Percentiles rank a stretch among this genome's conserved stretches.
Conservation (phyloP, 352 stramenopile species). For the Pilasporangium apinafurcum region DNA sequence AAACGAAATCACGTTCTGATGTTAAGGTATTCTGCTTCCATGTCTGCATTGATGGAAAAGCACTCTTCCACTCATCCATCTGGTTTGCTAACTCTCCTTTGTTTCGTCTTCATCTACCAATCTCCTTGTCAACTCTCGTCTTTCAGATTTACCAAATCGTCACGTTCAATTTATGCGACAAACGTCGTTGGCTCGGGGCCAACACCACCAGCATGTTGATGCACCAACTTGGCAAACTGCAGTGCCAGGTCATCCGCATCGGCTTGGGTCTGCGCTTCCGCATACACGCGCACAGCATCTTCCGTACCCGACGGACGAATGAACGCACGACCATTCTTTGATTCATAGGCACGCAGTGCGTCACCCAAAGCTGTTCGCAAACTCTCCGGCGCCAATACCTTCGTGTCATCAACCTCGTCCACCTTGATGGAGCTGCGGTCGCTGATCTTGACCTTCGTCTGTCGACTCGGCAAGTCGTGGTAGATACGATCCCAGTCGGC, state of each 20-base stretch:
- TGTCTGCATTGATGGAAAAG: too few relatives aligned
- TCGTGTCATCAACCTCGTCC: conserved; percentile 62
- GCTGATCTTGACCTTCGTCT: conserved; percentile 82
- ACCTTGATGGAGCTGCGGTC: conserved; percentile 59
- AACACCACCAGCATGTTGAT: conserved; percentile 70
- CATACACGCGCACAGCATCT: conserved; percentile 98
- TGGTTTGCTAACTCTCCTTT: too few relatives aligned
- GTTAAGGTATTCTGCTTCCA: too few relatives aligned
- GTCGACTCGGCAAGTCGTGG: conserved; percentile 89
- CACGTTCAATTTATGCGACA: conserved; percentile 36
- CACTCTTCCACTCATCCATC: too few relatives aligned
- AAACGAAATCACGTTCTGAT: too few relatives aligned
- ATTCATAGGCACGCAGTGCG: conserved; percentile 42
- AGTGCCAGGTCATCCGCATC: conserved; percentile 88
- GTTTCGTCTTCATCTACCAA: too few relatives aligned
- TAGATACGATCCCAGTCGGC: conserved; percentile 94
- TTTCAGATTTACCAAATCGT: not conserved
- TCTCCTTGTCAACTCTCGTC: not conserved
- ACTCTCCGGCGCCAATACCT: conserved; percentile 46
- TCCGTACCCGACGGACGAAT: conserved; percentile 97
- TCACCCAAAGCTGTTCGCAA: conserved; percentile 52
- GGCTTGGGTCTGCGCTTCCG: conserved; percentile 89
- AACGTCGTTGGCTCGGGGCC: conserved; percentile 57
- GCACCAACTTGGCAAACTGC: conserved; percentile 74
- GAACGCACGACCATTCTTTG: conserved; percentile 83